Evolutionary conservation across 345 rosid species (phyloP).

Genomic region (Gossypium bickii): DNA sequence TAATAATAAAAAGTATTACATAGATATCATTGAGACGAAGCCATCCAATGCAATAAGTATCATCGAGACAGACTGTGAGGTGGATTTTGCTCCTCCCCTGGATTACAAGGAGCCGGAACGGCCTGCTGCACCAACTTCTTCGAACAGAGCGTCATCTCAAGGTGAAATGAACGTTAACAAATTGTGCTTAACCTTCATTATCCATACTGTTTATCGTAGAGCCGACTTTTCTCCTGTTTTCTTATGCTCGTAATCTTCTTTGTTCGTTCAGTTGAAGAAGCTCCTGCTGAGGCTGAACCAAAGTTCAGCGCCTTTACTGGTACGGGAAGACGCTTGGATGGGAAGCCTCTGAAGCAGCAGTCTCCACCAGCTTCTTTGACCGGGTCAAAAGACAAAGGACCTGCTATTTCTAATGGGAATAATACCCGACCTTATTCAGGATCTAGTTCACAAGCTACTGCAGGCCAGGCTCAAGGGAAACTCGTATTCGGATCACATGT

Average conservation of each 20-base stretch:
- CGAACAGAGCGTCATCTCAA: conserved; percentile 51
- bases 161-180: conserved; percentile 34
- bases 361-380: conserved; percentile 45
- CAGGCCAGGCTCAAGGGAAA: conserved; percentile 77
- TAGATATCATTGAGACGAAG: conserved; percentile 88
- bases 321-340: conserved; percentile 79
- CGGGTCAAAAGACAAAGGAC: conserved; percentile 47
- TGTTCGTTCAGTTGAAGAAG: conserved; percentile 57
- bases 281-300: conserved; percentile 48
- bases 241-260: neutral
- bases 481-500: conserved; percentile 65
- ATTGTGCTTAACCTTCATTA: neutral
- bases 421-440: conserved; percentile 42
- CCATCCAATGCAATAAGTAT: conserved; percentile 94
- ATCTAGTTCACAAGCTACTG: conserved; percentile 43
- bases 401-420: conserved; percentile 38
- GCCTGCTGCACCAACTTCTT: conserved; percentile 39
- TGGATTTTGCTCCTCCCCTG: conserved; percentile 97
- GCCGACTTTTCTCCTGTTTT: neutral
- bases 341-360: conserved; percentile 55
- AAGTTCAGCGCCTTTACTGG: conserved; percentile 87
- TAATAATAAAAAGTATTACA: conserved; percentile 94
- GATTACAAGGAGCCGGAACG: conserved; percentile 97
- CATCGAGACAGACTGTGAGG: conserved; percentile 99
- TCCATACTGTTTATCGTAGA: neutral